Evolutionary conservation across 192 early-diverging fungal species (phyloP).

Genomic region (Backusella liffmaniae): DNA sequence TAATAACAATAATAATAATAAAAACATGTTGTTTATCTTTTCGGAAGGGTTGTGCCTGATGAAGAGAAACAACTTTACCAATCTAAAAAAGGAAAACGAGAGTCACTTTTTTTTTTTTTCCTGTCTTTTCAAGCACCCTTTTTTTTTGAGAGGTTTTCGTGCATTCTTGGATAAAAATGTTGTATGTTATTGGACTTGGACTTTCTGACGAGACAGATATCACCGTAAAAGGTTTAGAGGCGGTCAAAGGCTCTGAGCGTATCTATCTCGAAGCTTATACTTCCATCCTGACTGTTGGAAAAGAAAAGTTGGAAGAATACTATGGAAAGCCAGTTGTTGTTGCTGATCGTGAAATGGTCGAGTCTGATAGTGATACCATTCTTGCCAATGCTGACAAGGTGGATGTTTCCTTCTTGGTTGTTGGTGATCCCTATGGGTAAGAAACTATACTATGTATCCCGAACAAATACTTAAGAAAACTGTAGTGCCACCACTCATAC

Average conservation of each 20-base stretch:
- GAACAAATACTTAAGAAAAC: not conserved
- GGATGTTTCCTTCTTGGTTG: conserved; percentile 94
- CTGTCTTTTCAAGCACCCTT: not conserved
- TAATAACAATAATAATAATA: too few species aligned
- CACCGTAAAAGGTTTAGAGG: conserved; percentile 94
- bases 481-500: conserved; percentile 93
- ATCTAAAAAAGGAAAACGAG: too few species aligned
- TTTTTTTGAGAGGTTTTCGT: not conserved
- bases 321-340: conserved; percentile 83
- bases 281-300: conserved; percentile 86
- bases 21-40: too few species aligned
- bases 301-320: conserved; percentile 79
- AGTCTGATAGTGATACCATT: conserved; percentile 87
- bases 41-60: too few species aligned
- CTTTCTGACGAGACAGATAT: conserved; percentile 96
- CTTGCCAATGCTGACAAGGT: conserved; percentile 82
- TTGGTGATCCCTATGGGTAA: conserved; percentile 94
- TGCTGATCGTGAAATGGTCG: conserved; percentile 98
- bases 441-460: not conserved
- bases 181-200: conserved; percentile 50
- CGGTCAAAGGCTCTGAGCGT: conserved; percentile 80
- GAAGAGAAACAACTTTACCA: too few species aligned
- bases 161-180: not conserved
- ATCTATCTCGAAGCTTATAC: conserved; percentile 97
- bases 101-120: too few species aligned